phyloP scores from a whole-genome alignment of 768 basidiomycete genomes.

The Wakefieldia striispora region DNA sequence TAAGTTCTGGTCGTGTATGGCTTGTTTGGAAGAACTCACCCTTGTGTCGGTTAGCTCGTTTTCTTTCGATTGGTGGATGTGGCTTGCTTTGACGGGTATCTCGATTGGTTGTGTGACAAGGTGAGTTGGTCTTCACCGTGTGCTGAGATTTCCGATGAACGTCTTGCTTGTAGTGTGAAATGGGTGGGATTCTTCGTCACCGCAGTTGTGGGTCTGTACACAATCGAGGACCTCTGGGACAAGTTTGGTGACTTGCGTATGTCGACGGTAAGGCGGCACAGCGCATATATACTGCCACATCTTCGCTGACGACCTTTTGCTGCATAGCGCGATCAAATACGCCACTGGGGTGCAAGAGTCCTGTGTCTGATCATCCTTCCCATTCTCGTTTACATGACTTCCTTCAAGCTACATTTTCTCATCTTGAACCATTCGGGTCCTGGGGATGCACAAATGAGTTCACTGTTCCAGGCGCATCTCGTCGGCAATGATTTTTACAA shows the following conservation, averaged over 20 bases:
- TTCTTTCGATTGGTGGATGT: constrained; percentile 96
- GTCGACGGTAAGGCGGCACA: constrained; percentile 66
- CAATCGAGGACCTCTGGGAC: constrained; percentile 97
- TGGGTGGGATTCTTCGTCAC: constrained; percentile 96
- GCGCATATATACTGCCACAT: neutral
- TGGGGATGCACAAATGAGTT: constrained; percentile 98
- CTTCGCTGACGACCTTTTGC: constrained; percentile 2
- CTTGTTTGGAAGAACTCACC: constrained; percentile 1
- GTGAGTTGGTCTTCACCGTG: constrained; percentile 36
- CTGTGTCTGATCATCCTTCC: constrained; percentile 86
- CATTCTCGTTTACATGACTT: constrained; percentile 87
- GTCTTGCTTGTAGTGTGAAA: constrained; percentile 65
- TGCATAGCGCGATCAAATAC: constrained; percentile 74
- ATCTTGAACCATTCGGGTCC: constrained; percentile 92
- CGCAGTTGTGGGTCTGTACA: constrained; percentile 91
- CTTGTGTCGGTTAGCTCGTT: constrained; percentile 60
- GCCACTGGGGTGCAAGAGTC: constrained; percentile 89
- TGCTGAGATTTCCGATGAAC: neutral
- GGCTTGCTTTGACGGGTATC: constrained; percentile 89
- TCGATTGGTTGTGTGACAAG: constrained; percentile 96
- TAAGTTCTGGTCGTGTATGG: constrained; percentile 38
- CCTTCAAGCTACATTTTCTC: constrained; percentile 96
- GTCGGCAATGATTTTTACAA: constrained; percentile 90
- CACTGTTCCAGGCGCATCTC: constrained; percentile 95
- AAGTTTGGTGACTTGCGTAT: constrained; percentile 96